A percentile compares a stretch with the other conserved stretches of the same genome.
Conservation (phyloP, 2,329 filamentous ascomycete genomes). For the Ceratocystis harringtonii region DNA sequence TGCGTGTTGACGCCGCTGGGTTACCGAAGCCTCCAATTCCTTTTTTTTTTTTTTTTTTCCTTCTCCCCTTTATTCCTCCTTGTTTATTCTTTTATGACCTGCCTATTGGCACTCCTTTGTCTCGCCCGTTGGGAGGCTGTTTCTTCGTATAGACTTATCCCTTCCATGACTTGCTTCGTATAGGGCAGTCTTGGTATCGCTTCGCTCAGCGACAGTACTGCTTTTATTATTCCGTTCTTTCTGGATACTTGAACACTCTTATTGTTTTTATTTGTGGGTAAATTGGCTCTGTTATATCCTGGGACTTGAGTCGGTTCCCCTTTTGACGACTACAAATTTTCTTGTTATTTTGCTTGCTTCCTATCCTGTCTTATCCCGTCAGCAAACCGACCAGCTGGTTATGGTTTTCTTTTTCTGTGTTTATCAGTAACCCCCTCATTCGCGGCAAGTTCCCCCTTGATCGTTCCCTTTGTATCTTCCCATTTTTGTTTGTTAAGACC, state of each 20-base stretch:
- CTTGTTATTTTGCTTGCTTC: not conserved
- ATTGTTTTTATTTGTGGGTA: not conserved
- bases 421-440: not conserved
- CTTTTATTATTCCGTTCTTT: not conserved
- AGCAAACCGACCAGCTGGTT: not conserved
- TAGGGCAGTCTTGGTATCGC: not conserved
- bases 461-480: not conserved
- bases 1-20: not conserved
- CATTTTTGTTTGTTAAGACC: not conserved
- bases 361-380: too few species aligned
- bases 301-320: not conserved
- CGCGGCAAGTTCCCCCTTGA: not conserved
- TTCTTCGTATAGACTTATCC: slow-evolving; percentile 3
- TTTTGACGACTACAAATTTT: not conserved
- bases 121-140: not conserved
- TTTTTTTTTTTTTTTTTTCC: not conserved
- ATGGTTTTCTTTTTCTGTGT: not conserved
- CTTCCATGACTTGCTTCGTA: not conserved
- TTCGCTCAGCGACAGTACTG: not conserved
- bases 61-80: not conserved
- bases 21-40: not conserved
- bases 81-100: not conserved
- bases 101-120: not conserved
- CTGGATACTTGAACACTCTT: not conserved
- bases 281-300: slow-evolving; percentile 1